phyloP scores from a whole-genome alignment of 148 eudicot species.

The Selenicereus undatus region DNA sequence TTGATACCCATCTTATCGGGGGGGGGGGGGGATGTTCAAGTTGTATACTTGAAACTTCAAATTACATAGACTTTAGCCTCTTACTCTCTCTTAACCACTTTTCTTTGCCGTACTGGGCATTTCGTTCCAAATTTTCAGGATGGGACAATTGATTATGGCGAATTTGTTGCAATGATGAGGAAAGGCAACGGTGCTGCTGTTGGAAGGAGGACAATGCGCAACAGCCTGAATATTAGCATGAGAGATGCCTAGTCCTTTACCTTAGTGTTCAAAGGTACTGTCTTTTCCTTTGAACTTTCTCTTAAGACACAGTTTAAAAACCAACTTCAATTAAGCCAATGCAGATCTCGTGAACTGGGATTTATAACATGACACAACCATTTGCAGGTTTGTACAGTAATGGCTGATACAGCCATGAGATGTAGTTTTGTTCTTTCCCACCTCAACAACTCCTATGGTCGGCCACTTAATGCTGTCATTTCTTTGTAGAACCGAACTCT shows the following conservation, averaged over 20 bases:
- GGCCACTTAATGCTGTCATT: conserved; percentile 5
- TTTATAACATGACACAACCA: not conserved
- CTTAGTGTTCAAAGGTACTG: conserved; percentile 6
- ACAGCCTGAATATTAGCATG: conserved; percentile 79
- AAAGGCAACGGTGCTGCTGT: conserved; percentile 72
- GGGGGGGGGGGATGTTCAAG: too few species aligned
- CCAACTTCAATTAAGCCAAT: not conserved
- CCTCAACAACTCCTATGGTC: conserved; percentile 19
- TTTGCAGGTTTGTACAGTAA: conserved; percentile 36
- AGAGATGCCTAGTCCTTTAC: conserved; percentile 51
- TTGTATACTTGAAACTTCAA: not conserved
- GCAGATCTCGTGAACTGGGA: not conserved
- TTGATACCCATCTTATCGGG: too few species aligned
- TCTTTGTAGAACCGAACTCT: conserved; percentile 3
- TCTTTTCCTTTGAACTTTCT: conserved; percentile 8
- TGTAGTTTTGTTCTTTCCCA: conserved; percentile 31
- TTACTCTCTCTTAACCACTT: not conserved
- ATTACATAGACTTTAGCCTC: not conserved
- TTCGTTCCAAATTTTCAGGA: conserved; percentile 47
- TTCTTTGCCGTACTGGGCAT: not conserved
- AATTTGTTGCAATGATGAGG: conserved; percentile 97
- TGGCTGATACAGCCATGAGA: conserved; percentile 23
- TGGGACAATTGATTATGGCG: conserved; percentile 87
- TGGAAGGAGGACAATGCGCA: conserved; percentile 93
- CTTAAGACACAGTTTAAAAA: not conserved